Evolutionary conservation across 352 stramenopile genomes (phyloP), one percentile per base, ranked within the genome.

Genomic region (Peronosclerospora sorghi): DNA sequence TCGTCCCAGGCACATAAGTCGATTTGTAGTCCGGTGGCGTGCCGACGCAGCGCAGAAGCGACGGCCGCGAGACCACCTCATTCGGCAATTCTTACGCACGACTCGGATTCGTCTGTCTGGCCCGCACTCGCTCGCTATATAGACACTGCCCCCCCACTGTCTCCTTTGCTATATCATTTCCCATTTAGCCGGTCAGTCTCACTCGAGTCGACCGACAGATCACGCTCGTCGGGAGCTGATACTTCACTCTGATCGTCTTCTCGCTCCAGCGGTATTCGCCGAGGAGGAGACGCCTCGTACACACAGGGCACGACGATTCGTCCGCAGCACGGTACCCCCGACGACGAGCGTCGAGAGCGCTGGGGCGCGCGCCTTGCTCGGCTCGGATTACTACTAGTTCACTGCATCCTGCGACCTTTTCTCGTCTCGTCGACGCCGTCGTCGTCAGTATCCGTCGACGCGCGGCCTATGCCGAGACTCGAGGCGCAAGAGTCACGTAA

Each of bases 361-460:
- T 70, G 61, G 61, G 53, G 56, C 32, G 52, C 49, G 45, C 53
- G 56, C 30, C 61, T 70, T 32, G 61, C 56, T 45, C 56, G 56
- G 28, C 46, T 70, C 28, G 54, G 55, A n/a, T 49, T 59, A 30
- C 37, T 62, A 46, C 46, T 66, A 24, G 52, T 56, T 27, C 32
- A 62, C 21, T 59, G 57, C 41, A 40, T 70, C 7, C 32, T 70
- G 44, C 55, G 52, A 43, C 53, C 51, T 30, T 64, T 70, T 41
- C 28, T 64, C 10, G 9, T 45, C n/a, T n/a, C n/a, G n/a, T n/a
- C n/a, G n/a, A n/a, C n/a, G 21, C 19, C 44, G 28, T 37, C 47
- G 18, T 15, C 42, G 14, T 37, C 56, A 5, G 14, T 57, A 1
- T 28, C 44, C 10, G 43, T 45, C 13, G 42, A 39, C 39, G 38